Conservation (phyloP, 768 basidiomycete species). For the Trametes cinnabarina region DNA sequence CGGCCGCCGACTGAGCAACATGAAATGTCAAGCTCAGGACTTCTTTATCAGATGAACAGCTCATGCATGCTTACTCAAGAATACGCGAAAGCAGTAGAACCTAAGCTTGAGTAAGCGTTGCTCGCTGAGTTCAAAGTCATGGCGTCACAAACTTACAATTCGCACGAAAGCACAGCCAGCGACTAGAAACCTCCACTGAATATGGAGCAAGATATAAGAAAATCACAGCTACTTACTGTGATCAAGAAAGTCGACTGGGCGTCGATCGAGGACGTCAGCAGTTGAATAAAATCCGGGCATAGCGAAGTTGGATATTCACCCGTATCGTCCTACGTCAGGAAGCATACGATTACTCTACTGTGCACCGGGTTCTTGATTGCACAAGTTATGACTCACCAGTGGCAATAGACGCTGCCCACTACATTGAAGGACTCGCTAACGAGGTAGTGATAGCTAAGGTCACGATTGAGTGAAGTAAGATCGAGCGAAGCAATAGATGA, state of each 20-base stretch:
- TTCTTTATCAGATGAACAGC: too few species aligned
- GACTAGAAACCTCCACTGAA: not conserved
- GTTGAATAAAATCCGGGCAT: not conserved
- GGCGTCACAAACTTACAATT: not conserved
- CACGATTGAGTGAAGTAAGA: too few species aligned
- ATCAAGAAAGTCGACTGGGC: not conserved
- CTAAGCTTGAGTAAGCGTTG: not conserved
- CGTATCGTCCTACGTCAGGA: not conserved
- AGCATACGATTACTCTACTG: too few species aligned
- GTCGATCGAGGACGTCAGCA: not conserved
- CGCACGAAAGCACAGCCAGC: not conserved
- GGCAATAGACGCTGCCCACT: not conserved
- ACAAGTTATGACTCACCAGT: not conserved
- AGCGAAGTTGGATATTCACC: too few species aligned
- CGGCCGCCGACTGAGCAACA: not conserved
- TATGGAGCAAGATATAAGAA: too few species aligned
- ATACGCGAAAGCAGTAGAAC: not conserved
- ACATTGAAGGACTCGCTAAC: constrained; percentile 2
- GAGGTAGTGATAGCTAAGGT: not conserved
- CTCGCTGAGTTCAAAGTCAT: not conserved
- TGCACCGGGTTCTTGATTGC: too few species aligned
- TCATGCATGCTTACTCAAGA: not conserved
- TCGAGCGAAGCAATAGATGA: too few species aligned
- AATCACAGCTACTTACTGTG: not conserved
- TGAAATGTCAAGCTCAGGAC: too few species aligned